Base-by-base conservation (phyloP, 1,284 basidiomycete genomes). In the Microbotryomycetes sp. region DNA sequence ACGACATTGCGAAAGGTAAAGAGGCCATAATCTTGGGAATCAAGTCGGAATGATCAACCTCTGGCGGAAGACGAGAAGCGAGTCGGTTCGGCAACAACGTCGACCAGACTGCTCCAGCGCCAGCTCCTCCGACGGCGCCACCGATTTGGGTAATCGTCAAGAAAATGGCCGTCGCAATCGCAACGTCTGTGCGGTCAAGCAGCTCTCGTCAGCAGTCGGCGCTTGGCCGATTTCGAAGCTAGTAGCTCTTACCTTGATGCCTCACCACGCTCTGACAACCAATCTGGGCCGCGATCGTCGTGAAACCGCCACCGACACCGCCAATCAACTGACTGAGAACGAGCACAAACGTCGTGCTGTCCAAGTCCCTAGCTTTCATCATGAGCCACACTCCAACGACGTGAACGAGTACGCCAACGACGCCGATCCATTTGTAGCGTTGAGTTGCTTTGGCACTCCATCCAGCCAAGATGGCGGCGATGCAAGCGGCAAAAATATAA, bases 61-160 rank as follows among this genome's bases (percentile, higher is more conserved):
- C 52, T 2, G 50, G 23, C 4, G 68, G 63, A 27, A 73, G 64
- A 54, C 70, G 57, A 3, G 23, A 6, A 13, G 26, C 23, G 2
- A 73, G 66, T n/a, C 61, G 65, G 18, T 26, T 2, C n/a, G 70
- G 69, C 15, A 71, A 59, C 18, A 60, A 52, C 0, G 72, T 69
- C 23, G 68, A 71, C 72, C 72, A 73, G 11, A 73, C 57, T n/a
- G 67, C 66, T 3, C 72, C 72, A 5, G 72, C 68, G 21, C 66
- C 56, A 13, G 70, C 70, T 2, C 71, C 70, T n/a, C 72, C 72
- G 23, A 72, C 69, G 5, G 72, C 72, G 7, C 72, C 72, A 26
- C 71, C 72, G 35, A 73, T 67, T 26, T 72, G 71, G 2, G 72
- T 72, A 52, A 73, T 71, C 11, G 70, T 73, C 52, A 73, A 57